Percentiles rank a stretch among this genome's conserved stretches.
Evolutionary conservation across 257 asterid species (phyloP).

Genomic region (Haberlea rhodopensis): DNA sequence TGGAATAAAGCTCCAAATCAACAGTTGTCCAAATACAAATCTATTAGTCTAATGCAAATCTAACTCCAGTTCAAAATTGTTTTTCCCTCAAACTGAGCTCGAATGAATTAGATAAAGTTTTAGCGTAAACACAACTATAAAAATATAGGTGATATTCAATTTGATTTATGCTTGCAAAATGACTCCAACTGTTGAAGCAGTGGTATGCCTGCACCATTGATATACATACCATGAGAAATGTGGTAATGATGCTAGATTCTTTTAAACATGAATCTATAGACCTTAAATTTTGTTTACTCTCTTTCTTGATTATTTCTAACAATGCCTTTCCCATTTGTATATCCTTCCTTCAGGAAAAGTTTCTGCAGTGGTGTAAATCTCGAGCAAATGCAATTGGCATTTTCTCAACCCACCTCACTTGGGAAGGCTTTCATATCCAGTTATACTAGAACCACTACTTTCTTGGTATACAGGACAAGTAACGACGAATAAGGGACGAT

Average conservation of each 20-base stretch:
- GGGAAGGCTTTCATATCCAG: slow-evolving; percentile 64
- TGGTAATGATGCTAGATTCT: neutral
- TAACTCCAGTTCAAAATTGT: no score
- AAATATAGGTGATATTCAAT: no score
- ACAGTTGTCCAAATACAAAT: no score
- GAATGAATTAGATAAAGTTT: no score
- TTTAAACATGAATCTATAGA: no score
- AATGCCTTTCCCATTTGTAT: neutral
- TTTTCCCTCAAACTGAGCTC: no score
- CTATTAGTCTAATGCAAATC: no score
- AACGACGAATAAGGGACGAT: slow-evolving; percentile 27
- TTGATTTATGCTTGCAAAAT: neutral
- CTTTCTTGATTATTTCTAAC: slow-evolving; percentile 9
- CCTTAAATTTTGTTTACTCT: no score
- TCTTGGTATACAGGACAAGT: slow-evolving; percentile 57
- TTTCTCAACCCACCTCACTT: slow-evolving; percentile 71
- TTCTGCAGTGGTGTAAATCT: slow-evolving; percentile 48
- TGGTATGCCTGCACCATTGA: neutral
- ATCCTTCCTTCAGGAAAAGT: slow-evolving; percentile 48
- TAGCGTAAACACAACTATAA: no score
- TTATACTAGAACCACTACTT: slow-evolving; percentile 49
- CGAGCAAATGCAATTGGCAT: slow-evolving; percentile 44
- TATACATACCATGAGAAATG: neutral
- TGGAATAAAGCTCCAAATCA: no score
- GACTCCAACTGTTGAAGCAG: neutral